A percentile compares a stretch with the other conserved stretches of the same genome.
phyloP scores from a whole-genome alignment of 2,329 filamentous ascomycete species.

The Aulographum hederae region DNA sequence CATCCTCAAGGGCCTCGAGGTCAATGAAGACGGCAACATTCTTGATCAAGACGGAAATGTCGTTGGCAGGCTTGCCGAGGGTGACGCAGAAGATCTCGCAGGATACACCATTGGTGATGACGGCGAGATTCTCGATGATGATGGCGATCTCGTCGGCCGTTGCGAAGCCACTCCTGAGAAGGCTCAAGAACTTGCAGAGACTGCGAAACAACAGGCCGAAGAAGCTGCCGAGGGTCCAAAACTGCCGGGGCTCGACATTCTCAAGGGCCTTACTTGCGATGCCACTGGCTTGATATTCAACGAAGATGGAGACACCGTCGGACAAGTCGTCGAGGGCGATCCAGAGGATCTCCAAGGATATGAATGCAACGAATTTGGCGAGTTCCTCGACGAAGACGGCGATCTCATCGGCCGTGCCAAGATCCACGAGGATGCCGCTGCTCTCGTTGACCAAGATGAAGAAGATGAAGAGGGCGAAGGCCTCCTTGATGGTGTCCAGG shows the following conservation, averaged over 20 bases:
- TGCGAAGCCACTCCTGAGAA: slow-evolving; percentile 29
- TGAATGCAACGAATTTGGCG: slow-evolving; percentile 32
- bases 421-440: slow-evolving; percentile 26
- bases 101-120: slow-evolving; percentile 34
- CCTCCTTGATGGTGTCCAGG: slow-evolving; percentile 6
- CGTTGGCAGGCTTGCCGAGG: slow-evolving; percentile 30
- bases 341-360: slow-evolving; percentile 27
- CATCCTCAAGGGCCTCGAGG: slow-evolving; percentile 30
- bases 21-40: slow-evolving; percentile 35
- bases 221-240: slow-evolving; percentile 11
- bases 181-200: slow-evolving; percentile 21
- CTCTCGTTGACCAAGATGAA: slow-evolving; percentile 17
- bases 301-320: slow-evolving; percentile 31
- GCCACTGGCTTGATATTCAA: slow-evolving; percentile 29
- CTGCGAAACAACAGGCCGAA: slow-evolving; percentile 18
- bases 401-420: slow-evolving; percentile 34
- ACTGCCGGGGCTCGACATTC: slow-evolving; percentile 25
- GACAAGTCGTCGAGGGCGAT: slow-evolving; percentile 28
- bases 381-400: slow-evolving; percentile 35
- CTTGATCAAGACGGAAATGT: slow-evolving; percentile 30
- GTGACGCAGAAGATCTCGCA: slow-evolving; percentile 32
- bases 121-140: slow-evolving; percentile 36
- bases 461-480: slow-evolving; percentile 10
- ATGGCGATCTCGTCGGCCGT: slow-evolving; percentile 35
- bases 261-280: slow-evolving; percentile 29